Evolutionary conservation across 2,329 filamentous ascomycete genomes (phyloP).

Genomic region (Colletotrichum lupini): DNA sequence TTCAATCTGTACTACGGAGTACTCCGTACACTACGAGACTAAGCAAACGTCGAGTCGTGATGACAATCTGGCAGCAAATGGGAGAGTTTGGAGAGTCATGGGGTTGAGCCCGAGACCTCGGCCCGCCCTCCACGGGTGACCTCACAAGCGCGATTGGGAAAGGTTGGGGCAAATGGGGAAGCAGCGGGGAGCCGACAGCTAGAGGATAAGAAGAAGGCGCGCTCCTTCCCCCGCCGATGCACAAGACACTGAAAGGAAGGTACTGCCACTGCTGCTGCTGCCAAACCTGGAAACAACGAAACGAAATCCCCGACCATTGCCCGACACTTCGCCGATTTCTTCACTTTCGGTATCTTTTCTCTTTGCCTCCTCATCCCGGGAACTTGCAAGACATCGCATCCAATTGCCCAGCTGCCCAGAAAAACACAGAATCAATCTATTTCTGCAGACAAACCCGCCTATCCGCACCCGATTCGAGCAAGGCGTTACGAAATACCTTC

Average conservation of each 20-base stretch:
- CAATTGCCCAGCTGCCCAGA: not conserved
- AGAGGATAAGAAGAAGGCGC: constrained; percentile 29
- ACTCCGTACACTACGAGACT: not conserved
- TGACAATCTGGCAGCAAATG: not conserved
- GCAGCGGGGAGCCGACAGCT: constrained; percentile 10
- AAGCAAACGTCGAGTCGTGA: constrained; percentile 10
- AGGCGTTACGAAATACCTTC: constrained; percentile 24
- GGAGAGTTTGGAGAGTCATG: constrained; percentile 17
- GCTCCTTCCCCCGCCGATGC: constrained; percentile 7
- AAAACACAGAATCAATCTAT: not conserved
- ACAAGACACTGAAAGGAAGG: not conserved
- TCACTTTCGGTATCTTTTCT: constrained; percentile 2
- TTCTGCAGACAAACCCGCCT: not conserved
- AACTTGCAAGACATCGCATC: too few species aligned
- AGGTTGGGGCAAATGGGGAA: not conserved
- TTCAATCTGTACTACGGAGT: not conserved
- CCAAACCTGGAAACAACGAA: not conserved
- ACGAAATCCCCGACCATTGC: constrained; percentile 16
- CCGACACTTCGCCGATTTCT: constrained; percentile 24
- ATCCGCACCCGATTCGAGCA: constrained; percentile 20
- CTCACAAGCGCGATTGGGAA: constrained; percentile 10
- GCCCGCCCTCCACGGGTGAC: constrained; percentile 23
- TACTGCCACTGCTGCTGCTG: not conserved
- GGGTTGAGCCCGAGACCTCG: constrained; percentile 19
- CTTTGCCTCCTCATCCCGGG: not conserved